Evolutionary conservation across 2,329 filamentous ascomycete species (phyloP).

Genomic region (Talaromyces sp.): DNA sequence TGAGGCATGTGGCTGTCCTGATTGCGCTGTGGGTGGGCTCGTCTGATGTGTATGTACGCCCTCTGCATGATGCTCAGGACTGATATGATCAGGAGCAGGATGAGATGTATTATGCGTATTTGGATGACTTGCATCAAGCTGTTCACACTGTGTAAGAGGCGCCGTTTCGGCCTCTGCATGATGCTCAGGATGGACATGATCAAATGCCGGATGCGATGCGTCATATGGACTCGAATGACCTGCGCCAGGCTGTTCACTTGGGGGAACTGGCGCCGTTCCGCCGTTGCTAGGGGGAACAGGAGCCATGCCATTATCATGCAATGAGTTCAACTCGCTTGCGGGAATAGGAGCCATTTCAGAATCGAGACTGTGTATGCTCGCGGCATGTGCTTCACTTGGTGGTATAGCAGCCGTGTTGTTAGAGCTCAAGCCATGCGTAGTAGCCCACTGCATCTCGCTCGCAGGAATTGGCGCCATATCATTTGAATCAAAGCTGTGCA

Average conservation of each 20-base stretch:
- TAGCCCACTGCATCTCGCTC: background rate
- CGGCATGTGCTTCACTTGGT: background rate
- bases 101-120: background rate
- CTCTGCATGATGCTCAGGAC: background rate
- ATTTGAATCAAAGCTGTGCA: background rate
- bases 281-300: slow-evolving; percentile 8
- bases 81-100: background rate
- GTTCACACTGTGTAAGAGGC: slow-evolving; percentile 12
- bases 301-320: background rate
- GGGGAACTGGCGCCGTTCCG: slow-evolving; percentile 7
- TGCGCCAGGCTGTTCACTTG: background rate
- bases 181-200: background rate
- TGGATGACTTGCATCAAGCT: background rate
- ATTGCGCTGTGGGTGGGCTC: background rate
- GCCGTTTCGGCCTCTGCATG: background rate
- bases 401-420: slow-evolving; percentile 12
- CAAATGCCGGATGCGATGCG: background rate
- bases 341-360: slow-evolving; percentile 9
- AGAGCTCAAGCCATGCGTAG: no score
- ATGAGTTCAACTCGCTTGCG: background rate
- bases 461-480: slow-evolving; percentile 7
- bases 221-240: background rate
- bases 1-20: background rate
- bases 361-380: background rate
- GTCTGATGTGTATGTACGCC: background rate